A percentile compares a stretch with the other conserved stretches of the same genome.
Conservation (phyloP, 2,329 filamentous ascomycete species). For the Bimuria novae-zelandiae region DNA sequence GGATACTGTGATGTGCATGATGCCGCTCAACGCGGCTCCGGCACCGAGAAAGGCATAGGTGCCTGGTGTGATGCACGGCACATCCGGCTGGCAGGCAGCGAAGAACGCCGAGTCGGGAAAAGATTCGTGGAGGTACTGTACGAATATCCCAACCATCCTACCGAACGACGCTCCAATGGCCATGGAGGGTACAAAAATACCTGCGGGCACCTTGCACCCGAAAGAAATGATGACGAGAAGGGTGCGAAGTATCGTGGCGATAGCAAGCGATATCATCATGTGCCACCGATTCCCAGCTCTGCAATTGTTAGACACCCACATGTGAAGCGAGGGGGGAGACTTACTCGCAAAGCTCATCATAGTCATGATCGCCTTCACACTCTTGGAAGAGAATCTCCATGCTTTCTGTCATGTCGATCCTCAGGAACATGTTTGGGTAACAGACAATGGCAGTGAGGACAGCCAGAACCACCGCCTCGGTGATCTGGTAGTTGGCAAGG, state of each 20-base stretch:
- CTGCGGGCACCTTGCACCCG: slow-evolving; percentile 95
- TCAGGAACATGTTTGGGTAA: slow-evolving; percentile 92
- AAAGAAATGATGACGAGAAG: slow-evolving; percentile 94
- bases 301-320: slow-evolving; percentile 18
- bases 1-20: slow-evolving; percentile 97
- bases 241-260: slow-evolving; percentile 80
- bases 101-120: slow-evolving; percentile 86
- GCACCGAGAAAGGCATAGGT: slow-evolving; percentile 97
- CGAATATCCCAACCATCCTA: slow-evolving; percentile 89
- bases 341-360: slow-evolving; percentile 84
- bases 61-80: slow-evolving; percentile 94
- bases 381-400: slow-evolving; percentile 98
- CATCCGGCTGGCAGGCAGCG: slow-evolving; percentile 83
- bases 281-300: slow-evolving; percentile 69
- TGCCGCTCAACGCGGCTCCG: slow-evolving; percentile 86
- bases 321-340: slow-evolving; percentile 23
- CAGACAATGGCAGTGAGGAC: slow-evolving; percentile 87
- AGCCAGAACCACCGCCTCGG: slow-evolving; percentile 84
- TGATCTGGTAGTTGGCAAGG: slow-evolving; percentile 77
- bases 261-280: slow-evolving; percentile 76
- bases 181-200: slow-evolving; percentile 98
- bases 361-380: slow-evolving; percentile 86
- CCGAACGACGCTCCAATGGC: slow-evolving; percentile 94
- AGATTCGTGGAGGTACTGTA: slow-evolving; percentile 84
- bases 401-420: slow-evolving; percentile 98